These are phyloP conservation scores for Emericellopsis atlantica DNA, from an alignment of 2,329 filamentous ascomycete genomes.

Conservation along the genomic window DNA sequence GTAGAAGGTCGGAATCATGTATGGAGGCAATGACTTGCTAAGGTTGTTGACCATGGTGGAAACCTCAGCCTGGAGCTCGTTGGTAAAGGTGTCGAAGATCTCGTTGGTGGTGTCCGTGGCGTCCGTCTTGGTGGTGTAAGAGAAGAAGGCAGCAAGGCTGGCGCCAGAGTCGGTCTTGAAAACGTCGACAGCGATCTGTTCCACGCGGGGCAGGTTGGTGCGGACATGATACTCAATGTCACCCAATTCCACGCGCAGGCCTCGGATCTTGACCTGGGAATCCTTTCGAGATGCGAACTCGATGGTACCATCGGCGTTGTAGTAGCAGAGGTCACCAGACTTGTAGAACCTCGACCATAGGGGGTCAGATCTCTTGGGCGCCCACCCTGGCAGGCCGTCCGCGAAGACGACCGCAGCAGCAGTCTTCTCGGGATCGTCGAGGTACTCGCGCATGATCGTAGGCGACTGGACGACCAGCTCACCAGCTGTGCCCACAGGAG, in stretches of 20 bases:
- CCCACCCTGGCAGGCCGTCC: constrained; percentile 2
- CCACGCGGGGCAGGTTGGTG: not conserved
- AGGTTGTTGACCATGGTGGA: constrained; percentile 6
- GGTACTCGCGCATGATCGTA: constrained; percentile 30
- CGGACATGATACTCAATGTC: constrained; percentile 2
- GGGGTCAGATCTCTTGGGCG: not conserved
- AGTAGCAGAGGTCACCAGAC: constrained; percentile 1
- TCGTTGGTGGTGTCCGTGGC: not conserved
- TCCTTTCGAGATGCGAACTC: constrained; percentile 2
- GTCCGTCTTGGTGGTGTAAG: not conserved
- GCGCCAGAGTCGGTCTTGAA: not conserved
- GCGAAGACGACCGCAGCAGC: constrained; percentile 13
- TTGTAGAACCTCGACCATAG: constrained; percentile 2
- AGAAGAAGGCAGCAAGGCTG: constrained; percentile 1
- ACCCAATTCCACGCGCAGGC: constrained; percentile 1
- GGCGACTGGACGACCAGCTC: constrained; percentile 14
- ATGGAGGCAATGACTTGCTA: constrained; percentile 5
- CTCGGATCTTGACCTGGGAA: constrained; percentile 3
- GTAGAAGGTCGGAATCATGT: constrained; percentile 9
- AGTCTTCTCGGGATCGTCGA: constrained; percentile 20
- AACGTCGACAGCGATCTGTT: constrained; percentile 1
- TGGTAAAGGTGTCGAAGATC: constrained; percentile 5
- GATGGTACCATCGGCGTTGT: constrained; percentile 1
- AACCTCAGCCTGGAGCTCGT: constrained; percentile 4
- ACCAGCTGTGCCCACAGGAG: constrained; percentile 5